These are phyloP conservation scores for Verbascum thapsus DNA, from an alignment of 257 asterid genomes.

Conservation along the genomic window DNA sequence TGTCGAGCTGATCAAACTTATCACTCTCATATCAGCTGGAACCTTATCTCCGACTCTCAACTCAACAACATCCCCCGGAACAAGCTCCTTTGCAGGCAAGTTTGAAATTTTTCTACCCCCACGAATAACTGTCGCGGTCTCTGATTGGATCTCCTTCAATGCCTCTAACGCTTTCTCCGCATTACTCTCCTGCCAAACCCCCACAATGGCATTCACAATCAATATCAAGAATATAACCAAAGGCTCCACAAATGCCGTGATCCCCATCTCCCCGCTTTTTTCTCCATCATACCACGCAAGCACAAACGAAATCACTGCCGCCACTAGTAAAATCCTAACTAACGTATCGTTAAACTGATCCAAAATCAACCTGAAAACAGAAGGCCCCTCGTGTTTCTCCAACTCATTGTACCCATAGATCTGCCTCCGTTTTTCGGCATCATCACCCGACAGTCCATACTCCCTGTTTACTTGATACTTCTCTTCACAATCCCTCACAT, in stretches of 20 bases:
- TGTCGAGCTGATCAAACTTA: slow-evolving; percentile 87
- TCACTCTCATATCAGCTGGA: slow-evolving; percentile 97
- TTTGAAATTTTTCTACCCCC: slow-evolving; percentile 69
- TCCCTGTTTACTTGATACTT: slow-evolving; percentile 59
- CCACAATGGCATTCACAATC: slow-evolving; percentile 94
- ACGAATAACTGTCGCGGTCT: slow-evolving; percentile 79
- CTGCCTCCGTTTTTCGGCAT: slow-evolving; percentile 72
- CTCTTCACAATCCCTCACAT: slow-evolving; percentile 80
- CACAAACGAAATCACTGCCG: slow-evolving; percentile 94
- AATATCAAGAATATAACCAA: slow-evolving; percentile 86
- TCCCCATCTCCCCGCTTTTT: slow-evolving; percentile 93
- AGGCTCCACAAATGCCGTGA: slow-evolving; percentile 98
- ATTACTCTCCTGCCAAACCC: slow-evolving; percentile 99
- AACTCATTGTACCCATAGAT: slow-evolving; percentile 83
- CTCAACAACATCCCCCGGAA: slow-evolving; percentile 97
- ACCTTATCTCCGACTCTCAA: slow-evolving; percentile 95
- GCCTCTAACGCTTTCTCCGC: slow-evolving; percentile 99
- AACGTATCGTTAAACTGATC: slow-evolving; percentile 95
- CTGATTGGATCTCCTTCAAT: slow-evolving; percentile 95
- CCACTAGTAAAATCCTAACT: slow-evolving; percentile 86
- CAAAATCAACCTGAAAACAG: slow-evolving; percentile 71
- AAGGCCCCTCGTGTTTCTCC: slow-evolving; percentile 96
- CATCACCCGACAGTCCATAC: slow-evolving; percentile 62
- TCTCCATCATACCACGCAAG: slow-evolving; percentile 96
- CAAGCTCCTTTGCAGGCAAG: slow-evolving; percentile 90